Evolutionary conservation across 2,329 filamentous ascomycete species (phyloP).

Genomic region (Cladosporium sp.): DNA sequence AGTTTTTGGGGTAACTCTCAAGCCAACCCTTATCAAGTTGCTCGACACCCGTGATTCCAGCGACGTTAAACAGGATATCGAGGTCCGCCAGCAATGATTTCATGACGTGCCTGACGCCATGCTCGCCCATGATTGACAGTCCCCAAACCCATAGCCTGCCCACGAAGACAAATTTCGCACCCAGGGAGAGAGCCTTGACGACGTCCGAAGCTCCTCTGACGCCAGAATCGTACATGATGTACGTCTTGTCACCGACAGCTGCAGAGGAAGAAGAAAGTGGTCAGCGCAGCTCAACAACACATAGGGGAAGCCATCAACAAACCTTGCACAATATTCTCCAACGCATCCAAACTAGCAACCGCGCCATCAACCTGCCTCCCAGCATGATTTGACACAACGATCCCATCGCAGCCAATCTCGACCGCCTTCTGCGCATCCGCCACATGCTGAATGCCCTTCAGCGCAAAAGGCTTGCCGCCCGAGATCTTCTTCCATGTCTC

Average conservation of each 20-base stretch:
- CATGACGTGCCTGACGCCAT: constrained; percentile 59
- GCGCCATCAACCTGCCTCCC: constrained; percentile 62
- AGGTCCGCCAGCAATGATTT: constrained; percentile 59
- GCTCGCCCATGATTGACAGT: constrained; percentile 56
- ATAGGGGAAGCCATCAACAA: constrained; percentile 16
- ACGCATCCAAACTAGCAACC: constrained; percentile 54
- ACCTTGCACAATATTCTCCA: constrained; percentile 55
- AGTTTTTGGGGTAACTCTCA: constrained; percentile 24
- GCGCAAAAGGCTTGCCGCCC: constrained; percentile 51
- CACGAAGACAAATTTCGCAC: constrained; percentile 60
- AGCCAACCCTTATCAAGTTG: constrained; percentile 46
- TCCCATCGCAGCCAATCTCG: constrained; percentile 59
- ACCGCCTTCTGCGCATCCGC: constrained; percentile 59
- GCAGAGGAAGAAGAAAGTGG: not conserved
- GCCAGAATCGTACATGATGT: constrained; percentile 59
- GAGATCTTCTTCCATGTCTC: constrained; percentile 52
- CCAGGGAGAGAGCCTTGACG: constrained; percentile 58
- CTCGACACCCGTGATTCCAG: constrained; percentile 43
- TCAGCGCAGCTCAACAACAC: not conserved
- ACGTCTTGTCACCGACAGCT: constrained; percentile 47
- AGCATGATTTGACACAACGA: constrained; percentile 68
- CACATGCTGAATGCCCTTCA: constrained; percentile 69
- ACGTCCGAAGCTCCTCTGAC: constrained; percentile 55
- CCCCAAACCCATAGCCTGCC: constrained; percentile 60
- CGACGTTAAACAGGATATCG: constrained; percentile 59